Evolutionary conservation across 2,329 filamentous ascomycete species (phyloP).

Genomic region (Huntiella omanensis): DNA sequence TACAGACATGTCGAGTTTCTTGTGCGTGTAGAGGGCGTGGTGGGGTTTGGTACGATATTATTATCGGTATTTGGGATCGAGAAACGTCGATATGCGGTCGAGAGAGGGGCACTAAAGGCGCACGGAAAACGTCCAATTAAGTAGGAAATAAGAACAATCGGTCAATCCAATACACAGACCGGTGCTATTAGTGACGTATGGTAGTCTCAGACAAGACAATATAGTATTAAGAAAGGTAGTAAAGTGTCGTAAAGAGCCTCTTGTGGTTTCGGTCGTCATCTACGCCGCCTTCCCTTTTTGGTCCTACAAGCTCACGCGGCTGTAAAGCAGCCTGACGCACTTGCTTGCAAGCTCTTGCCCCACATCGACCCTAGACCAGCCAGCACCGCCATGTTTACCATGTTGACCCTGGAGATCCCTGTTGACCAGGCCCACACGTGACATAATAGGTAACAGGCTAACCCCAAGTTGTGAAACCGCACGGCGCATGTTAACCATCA

Average conservation of each 20-base stretch:
- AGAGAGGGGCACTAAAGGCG: no score
- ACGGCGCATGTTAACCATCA: neutral
- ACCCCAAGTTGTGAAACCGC: neutral
- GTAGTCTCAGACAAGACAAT: no score
- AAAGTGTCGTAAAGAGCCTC: no score
- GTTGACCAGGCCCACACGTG: neutral
- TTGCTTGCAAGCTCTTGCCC: conserved; percentile 1
- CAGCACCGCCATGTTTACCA: neutral
- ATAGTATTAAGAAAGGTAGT: no score
- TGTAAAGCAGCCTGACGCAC: conserved; percentile 22
- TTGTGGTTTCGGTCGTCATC: neutral
- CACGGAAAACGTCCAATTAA: neutral
- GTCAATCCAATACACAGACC: neutral
- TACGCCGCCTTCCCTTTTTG: neutral
- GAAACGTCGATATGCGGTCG: neutral
- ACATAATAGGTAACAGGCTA: neutral
- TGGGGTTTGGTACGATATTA: neutral
- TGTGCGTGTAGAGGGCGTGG: conserved; percentile 2
- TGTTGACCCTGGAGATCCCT: neutral
- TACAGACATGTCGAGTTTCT: conserved; percentile 12
- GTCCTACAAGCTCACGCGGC: conserved; percentile 18
- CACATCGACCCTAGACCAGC: neutral
- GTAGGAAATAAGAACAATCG: neutral
- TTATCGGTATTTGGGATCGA: neutral
- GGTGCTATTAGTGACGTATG: neutral